Percentiles rank a stretch among this genome's conserved stretches.
phyloP scores from a whole-genome alignment of 2,329 filamentous ascomycete species.

The Emericellopsis cladophorae region DNA sequence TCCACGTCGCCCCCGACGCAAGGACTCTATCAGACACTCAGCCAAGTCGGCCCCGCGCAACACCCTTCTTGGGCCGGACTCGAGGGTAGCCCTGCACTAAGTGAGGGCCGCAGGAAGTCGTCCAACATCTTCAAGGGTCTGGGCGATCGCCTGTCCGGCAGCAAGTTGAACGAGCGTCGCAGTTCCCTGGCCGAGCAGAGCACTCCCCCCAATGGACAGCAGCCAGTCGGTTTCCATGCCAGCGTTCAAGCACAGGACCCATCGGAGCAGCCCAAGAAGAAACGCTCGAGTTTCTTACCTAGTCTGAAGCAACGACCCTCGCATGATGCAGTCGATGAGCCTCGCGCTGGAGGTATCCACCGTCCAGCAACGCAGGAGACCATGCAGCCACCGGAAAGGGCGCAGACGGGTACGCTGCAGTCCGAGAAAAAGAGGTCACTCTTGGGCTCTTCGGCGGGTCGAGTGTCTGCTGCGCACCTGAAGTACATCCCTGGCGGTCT shows the following conservation, averaged over 20 bases:
- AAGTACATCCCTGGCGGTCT: constrained; percentile 5
- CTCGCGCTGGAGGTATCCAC: background rate
- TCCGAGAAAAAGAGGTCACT: constrained; percentile 26
- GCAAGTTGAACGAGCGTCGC: constrained; percentile 17
- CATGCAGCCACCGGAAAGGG: constrained; percentile 6
- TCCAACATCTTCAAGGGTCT: constrained; percentile 39
- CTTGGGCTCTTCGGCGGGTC: constrained; percentile 16
- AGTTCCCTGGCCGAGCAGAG: constrained; percentile 2
- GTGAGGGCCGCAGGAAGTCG: constrained; percentile 14
- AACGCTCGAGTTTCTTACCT: constrained; percentile 25
- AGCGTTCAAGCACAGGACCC: constrained; percentile 1
- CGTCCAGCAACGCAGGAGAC: background rate
- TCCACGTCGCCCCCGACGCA: background rate
- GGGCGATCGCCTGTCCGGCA: constrained; percentile 26
- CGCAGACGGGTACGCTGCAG: constrained; percentile 8
- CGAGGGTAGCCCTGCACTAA: constrained; percentile 9
- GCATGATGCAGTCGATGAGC: constrained; percentile 6
- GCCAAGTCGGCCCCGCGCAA: background rate
- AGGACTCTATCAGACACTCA: background rate
- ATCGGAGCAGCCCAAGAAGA: constrained; percentile 17
- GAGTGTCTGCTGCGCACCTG: constrained; percentile 4
- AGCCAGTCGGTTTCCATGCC: background rate
- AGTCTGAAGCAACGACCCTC: constrained; percentile 12
- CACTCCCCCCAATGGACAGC: too few relatives aligned
- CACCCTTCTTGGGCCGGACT: constrained; percentile 11